Evolutionary conservation across 257 asterid species (phyloP), one percentile per base, ranked within the genome.

Genomic region (Gentiana dahurica): DNA sequence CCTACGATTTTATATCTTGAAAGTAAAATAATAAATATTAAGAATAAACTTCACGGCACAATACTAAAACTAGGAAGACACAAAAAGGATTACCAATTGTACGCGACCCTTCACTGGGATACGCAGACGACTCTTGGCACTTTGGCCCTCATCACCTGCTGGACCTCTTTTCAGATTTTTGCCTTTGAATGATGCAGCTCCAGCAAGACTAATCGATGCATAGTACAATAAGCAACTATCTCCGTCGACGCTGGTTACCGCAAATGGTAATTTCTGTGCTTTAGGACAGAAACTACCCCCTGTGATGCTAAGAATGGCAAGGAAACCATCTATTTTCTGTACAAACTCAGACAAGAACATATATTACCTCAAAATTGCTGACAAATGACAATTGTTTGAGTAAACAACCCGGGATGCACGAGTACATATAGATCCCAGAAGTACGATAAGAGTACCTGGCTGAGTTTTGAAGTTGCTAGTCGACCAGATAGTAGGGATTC

Each of bases 401-500:
- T 5, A 5, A 41, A 8, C 7, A 3, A 36, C 10, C 32, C 38
- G 36, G 49, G 37, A 34, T 49, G 12, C 52, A 6, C 37, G 24
- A 24, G 24, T 41, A 41, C 46, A 41, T 41, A 41, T 41, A 41
- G 24, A 24, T 24, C 24, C 0, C 5, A 7, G 9, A 41, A 5
- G 46, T 41, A 41, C 35, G 5, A 12, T 44, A 64, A 37, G 24
- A 32, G 35, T 34, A 87, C 96, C 96, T 84, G 85, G 58, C 72
- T 69, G 57, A 68, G 65, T 57, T 61, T 82, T 73, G 89, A 93
- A 44, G 66, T 67, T 36, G 87, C 67, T 50, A 87, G 80, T 43
- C 92, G 79, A 51, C 96, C 96, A 62, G 96, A 84, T 66, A 85
- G 74, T 54, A 87, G 79, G 35, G 92, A 87, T 65, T 87, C 96